Base-by-base conservation (phyloP, 148 eudicot genomes). In the Vaccinium corymbosum region DNA sequence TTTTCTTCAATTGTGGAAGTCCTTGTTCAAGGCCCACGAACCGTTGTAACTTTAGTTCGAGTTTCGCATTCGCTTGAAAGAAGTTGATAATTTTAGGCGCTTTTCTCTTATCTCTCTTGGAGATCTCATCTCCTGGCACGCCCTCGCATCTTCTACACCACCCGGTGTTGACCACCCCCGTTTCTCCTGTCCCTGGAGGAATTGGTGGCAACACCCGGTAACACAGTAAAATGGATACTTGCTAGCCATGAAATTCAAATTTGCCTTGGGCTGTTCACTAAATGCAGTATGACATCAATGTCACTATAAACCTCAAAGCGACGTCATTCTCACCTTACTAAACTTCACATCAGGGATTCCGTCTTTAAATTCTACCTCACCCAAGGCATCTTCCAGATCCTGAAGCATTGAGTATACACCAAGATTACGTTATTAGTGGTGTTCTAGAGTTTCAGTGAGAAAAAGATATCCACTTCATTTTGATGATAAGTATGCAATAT, bases 311-410 rank as follows among this genome's bases (percentile, higher is more conserved):
- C 25, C 62, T 15, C 32, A 78, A 20, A 81, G 50, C 64, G 46
- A 71, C 64, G 77, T 42, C 13, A 79, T 81, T 75, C 87, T 87
- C 86, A 97, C 99, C 95, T 92, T 89, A 87, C 99, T 97, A 84
- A 97, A 97, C 90, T 95, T 95, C 84, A 95, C 90, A 88, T 97
- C 95, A 74, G 98, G 99, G 51, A 97, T 92, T 86, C 98, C 98
- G 81, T 93, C 91, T 82, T 86, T 92, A 70, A 89, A 88, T 83
- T 94, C 91, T 72, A 97, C 94, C 85, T 90, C 96, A 38, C 95
- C 98, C 83, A 97, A 86, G 81, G 93, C 88, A 86, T 90, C 90
- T 87, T 97, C 98, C 87, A 97, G 87, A 84, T 97, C 99, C 99
- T 97, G 90, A 83, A 85, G 85, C 77, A 84, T 27, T 85, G 52